These are phyloP conservation scores for Spathaspora sp. DNA, from an alignment of 805 yeast species.

Conservation along the genomic window DNA sequence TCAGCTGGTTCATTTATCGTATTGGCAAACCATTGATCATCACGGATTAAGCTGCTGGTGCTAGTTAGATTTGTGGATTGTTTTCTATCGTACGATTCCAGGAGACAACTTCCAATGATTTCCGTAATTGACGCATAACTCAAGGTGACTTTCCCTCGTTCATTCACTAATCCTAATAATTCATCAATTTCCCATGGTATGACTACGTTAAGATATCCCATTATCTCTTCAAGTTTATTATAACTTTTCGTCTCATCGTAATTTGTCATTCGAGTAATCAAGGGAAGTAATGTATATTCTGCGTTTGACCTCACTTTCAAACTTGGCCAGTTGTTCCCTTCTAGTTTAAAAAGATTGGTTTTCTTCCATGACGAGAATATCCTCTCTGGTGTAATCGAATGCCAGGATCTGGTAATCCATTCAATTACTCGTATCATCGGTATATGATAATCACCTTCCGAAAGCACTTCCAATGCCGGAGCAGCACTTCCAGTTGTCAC, in stretches of 20 bases:
- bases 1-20: neutral
- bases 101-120: conserved; percentile 56
- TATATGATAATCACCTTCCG: conserved; percentile 41
- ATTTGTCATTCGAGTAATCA: conserved; percentile 6
- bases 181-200: conserved; percentile 58
- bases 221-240: conserved; percentile 42
- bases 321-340: conserved; percentile 25
- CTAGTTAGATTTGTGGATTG: neutral
- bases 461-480: conserved; percentile 23
- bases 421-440: conserved; percentile 56
- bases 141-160: conserved; percentile 36
- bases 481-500: neutral
- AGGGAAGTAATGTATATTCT: conserved; percentile 8
- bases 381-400: conserved; percentile 28
- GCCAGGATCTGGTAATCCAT: conserved; percentile 58
- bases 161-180: conserved; percentile 48
- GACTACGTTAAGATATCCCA: conserved; percentile 45
- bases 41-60: neutral
- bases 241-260: conserved; percentile 26
- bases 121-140: conserved; percentile 58
- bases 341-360: conserved; percentile 29
- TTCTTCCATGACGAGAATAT: conserved; percentile 32
- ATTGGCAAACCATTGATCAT: conserved; percentile 8
- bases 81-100: conserved; percentile 26
- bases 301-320: conserved; percentile 11